Conservation (phyloP, 2,329 filamentous ascomycete species). For the Pestalotiopsis sp. region DNA sequence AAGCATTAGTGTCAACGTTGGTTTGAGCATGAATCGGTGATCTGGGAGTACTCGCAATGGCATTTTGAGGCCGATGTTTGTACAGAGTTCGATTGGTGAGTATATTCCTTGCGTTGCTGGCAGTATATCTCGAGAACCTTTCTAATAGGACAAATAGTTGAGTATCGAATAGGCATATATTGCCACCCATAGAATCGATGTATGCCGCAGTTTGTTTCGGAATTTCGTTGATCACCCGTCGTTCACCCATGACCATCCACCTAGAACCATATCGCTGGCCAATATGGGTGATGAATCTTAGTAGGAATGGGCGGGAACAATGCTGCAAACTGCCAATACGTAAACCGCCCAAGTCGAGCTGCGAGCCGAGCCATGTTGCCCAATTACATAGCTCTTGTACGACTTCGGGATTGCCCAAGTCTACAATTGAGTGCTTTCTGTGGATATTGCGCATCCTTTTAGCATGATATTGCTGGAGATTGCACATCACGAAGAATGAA, state of each 20-base stretch:
- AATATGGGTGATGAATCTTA: not conserved
- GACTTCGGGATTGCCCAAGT: not conserved
- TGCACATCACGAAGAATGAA: no score
- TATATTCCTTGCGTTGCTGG: no score
- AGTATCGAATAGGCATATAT: constrained; percentile 60
- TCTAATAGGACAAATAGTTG: no score
- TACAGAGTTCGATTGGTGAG: no score
- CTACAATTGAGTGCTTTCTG: not conserved
- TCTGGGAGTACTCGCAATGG: not conserved
- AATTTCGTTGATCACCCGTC: not conserved
- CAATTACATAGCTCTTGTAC: not conserved
- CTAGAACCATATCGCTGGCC: not conserved
- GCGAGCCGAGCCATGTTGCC: not conserved
- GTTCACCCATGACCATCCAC: not conserved
- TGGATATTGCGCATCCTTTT: no score
- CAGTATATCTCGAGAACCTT: no score
- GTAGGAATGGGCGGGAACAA: not conserved
- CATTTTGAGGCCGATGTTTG: not conserved
- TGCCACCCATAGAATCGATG: no score
- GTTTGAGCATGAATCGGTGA: not conserved
- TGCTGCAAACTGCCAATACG: not conserved
- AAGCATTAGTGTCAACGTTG: not conserved
- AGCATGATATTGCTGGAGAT: not conserved
- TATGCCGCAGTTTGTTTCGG: no score
- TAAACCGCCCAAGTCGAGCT: not conserved